These are phyloP conservation scores for Phialophora tarda DNA, from an alignment of 2,329 filamentous ascomycete species.

Conservation along the genomic window DNA sequence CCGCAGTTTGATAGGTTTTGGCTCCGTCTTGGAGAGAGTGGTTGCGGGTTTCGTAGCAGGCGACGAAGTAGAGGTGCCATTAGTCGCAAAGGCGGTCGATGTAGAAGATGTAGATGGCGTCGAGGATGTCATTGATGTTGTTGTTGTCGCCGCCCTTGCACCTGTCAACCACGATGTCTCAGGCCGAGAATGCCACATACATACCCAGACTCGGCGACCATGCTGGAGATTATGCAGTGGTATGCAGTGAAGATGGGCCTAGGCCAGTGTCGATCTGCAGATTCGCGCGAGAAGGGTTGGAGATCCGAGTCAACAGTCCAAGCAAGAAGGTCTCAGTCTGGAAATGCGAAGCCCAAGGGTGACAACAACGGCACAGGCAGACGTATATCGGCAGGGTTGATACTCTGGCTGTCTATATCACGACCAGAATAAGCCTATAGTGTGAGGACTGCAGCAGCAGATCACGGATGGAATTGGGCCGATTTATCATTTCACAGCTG, in stretches of 20 bases:
- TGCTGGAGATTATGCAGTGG: conserved; percentile 5
- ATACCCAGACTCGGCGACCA: conserved; percentile 28
- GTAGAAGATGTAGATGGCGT: conserved; percentile 9
- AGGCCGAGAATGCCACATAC: conserved; percentile 29
- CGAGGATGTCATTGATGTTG: conserved; percentile 14
- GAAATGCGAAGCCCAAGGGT: background rate
- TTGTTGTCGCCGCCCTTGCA: conserved; percentile 29
- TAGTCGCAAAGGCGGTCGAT: conserved; percentile 8
- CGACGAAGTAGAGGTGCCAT: conserved; percentile 10
- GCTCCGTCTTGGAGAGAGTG: conserved; percentile 24
- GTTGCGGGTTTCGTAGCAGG: conserved; percentile 17
- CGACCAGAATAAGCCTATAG: conserved; percentile 4
- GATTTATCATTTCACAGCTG: conserved; percentile 15
- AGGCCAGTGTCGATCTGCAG: background rate
- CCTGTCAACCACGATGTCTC: conserved; percentile 31
- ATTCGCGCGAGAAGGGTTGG: background rate
- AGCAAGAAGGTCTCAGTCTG: background rate
- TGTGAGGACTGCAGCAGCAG: conserved; percentile 9
- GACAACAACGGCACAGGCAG: background rate
- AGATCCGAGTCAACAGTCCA: background rate
- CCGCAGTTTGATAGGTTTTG: conserved; percentile 38
- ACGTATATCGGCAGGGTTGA: background rate
- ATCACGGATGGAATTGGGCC: conserved; percentile 15
- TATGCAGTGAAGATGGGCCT: background rate
- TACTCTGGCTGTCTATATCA: conserved; percentile 7